Evolutionary conservation across 345 rosid species (phyloP), one percentile per base, ranked within the genome.

Genomic region (Pelargonium nanum): DNA sequence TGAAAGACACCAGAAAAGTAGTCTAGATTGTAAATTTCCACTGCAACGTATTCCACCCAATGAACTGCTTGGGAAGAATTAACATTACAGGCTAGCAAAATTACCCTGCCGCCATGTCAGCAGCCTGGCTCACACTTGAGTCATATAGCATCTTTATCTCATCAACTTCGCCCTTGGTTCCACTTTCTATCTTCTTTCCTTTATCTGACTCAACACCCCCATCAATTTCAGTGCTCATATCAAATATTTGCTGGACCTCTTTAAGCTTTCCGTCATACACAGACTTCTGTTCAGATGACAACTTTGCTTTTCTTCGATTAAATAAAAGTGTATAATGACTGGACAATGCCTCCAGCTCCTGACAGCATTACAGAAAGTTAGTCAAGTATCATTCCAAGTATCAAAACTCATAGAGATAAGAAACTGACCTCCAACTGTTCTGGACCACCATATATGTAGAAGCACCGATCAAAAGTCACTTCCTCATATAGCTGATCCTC

Each of bases 381-480:
- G 58, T 63, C 55, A 30, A 67, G 13, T 26, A 51, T 24, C 64
- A 75, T 60, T 66, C 65, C 23, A 56, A 58, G 19, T 13, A 64
- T 28, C 57, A 56, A 40, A 57, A 54, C 48, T 73, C 70, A 63
- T 23, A 66, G 53, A 34, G 62, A 69, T 26, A 55, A 57, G 65
- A 66, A 61, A 53, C 17, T 64, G 52, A 93, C 99, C 99, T 93
- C 96, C 70, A 93, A 76, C 72, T 87, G 97, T 73, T 93, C 96
- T 65, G 97, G 99, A 69, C 99, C 99, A 58, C 99, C 97, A 77
- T 90, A 93, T 69, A 94, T 94, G 72, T 90, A 94, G 82, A 94
- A 94, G 79, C 97, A 94, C 26, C 96, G 83, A 80, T 90, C 96
- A 80, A 94, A 94, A 63, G 91, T 81, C 58, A 90, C 85, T 76